Conservation (phyloP, 345 rosid species). For the Murraya paniculata region DNA sequence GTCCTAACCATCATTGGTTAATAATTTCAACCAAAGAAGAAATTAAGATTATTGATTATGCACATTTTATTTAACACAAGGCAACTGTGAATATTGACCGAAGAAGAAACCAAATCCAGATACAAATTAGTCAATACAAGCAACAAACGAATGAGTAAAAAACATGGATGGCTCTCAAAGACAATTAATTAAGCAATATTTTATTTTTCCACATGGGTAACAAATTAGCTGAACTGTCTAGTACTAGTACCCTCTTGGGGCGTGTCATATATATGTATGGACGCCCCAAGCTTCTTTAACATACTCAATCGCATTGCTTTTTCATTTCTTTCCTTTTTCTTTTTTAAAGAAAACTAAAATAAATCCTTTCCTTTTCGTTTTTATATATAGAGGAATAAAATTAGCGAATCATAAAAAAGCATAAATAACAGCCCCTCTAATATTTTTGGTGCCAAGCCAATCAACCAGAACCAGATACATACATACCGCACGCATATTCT, state of each 20-base stretch:
- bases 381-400: no score
- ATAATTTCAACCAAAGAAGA: background rate
- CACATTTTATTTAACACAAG: background rate
- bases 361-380: background rate
- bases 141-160: background rate
- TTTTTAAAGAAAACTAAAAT: background rate
- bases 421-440: constrained; percentile 18
- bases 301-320: constrained; percentile 3
- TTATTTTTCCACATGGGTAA: constrained; percentile 28
- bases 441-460: constrained; percentile 15
- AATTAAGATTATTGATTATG: background rate
- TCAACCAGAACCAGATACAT: no score
- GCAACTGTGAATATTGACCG: background rate
- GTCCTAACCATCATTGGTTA: background rate
- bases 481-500: constrained; percentile 4
- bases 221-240: constrained; percentile 32
- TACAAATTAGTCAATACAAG: background rate
- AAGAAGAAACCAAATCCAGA: background rate
- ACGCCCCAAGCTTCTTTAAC: constrained; percentile 16
- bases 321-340: background rate
- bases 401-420: constrained; percentile 1
- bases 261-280: background rate
- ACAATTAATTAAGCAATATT: background rate
- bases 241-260: background rate
- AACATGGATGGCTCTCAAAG: background rate